These are phyloP conservation scores for Coriaria nepalensis DNA, from an alignment of 306 rosid species.

Conservation along the genomic window DNA sequence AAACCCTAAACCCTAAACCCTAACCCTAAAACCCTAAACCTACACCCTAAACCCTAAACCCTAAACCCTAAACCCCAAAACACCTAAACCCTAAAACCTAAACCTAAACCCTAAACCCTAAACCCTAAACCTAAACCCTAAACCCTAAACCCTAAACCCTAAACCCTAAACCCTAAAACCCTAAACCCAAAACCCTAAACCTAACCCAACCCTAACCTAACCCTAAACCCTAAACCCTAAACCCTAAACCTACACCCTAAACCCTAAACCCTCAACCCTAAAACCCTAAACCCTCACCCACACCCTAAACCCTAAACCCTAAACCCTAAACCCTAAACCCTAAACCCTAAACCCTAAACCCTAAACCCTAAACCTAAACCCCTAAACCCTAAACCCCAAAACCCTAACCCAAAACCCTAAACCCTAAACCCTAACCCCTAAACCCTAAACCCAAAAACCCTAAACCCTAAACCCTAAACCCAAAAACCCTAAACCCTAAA, in stretches of 20 bases:
- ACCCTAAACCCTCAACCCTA: too few species aligned
- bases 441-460: too few species aligned
- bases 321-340: constrained; percentile 12
- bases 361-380: constrained; percentile 6
- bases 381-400: too few species aligned
- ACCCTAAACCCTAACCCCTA: constrained; percentile 6
- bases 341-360: background rate
- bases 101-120: constrained; percentile 13
- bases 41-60: constrained; percentile 8
- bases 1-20: too few species aligned
- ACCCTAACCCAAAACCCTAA: too few species aligned
- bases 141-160: constrained; percentile 9
- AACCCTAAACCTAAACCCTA: constrained; percentile 9
- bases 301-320: constrained; percentile 17
- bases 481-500: constrained; percentile 9
- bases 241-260: constrained; percentile 13
- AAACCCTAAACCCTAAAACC: constrained; percentile 13
- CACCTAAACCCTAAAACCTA: constrained; percentile 15
- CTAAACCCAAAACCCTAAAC: constrained; percentile 8
- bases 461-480: constrained; percentile 12
- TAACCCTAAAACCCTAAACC: constrained; percentile 11
- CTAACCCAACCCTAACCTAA: constrained; percentile 3
- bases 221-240: constrained; percentile 16
- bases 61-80: too few species aligned
- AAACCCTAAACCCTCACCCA: too few species aligned